Conservation (phyloP, 306 rosid genomes). For the Argentina anserina region DNA sequence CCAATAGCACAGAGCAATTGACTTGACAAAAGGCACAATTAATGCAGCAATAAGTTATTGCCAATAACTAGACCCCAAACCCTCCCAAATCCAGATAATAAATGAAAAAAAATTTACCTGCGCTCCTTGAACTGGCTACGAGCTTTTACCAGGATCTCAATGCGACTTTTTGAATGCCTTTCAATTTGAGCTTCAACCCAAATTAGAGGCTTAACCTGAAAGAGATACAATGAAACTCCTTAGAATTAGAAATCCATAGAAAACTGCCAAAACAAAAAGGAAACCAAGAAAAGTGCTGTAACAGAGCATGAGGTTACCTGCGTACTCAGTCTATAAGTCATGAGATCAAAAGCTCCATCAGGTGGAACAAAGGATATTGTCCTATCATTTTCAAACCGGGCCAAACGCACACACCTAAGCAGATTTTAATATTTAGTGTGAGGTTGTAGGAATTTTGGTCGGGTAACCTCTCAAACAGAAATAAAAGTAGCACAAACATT, state of each 20-base stretch:
- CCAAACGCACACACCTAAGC: conserved; percentile 95
- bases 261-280: neutral
- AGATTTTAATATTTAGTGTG: conserved; percentile 29
- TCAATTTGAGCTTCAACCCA: conserved; percentile 99
- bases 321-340: conserved; percentile 95
- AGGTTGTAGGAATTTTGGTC: conserved; percentile 5
- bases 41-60: conserved; percentile 21
- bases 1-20: conserved; percentile 13
- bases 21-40: conserved; percentile 12
- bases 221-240: conserved; percentile 1
- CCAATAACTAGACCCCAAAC: conserved; percentile 12
- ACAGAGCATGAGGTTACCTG: conserved; percentile 50
- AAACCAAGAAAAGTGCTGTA: neutral
- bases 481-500: conserved; percentile 15
- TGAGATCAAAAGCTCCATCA: conserved; percentile 97
- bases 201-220: conserved; percentile 87
- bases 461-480: neutral
- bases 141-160: conserved; percentile 89
- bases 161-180: conserved; percentile 92
- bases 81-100: conserved; percentile 8
- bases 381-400: conserved; percentile 98
- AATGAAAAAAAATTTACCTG: conserved; percentile 42
- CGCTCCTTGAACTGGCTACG: conserved; percentile 99
- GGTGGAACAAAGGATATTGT: conserved; percentile 98
- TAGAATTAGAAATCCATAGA: neutral